Evolutionary conservation across 495 filamentous ascomycete genomes (phyloP).

Genomic region (Daldinia decipiens): DNA sequence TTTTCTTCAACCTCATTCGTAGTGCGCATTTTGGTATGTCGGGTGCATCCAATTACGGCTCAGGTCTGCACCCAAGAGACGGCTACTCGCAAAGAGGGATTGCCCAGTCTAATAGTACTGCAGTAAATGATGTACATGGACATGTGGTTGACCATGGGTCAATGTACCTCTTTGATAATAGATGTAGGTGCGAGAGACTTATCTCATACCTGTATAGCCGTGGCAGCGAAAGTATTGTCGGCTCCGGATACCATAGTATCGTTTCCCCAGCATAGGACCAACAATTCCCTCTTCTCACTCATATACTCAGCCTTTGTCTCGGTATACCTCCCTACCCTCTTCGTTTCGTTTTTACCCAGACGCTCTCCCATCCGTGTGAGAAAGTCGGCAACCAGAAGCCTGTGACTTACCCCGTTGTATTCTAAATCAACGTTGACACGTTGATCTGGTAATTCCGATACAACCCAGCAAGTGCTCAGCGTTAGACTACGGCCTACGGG

Average conservation of each 20-base stretch:
- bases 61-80: slow-evolving; percentile 36
- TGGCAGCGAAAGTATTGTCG: slow-evolving; percentile 26
- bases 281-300: slow-evolving; percentile 27
- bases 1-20: slow-evolving; percentile 44
- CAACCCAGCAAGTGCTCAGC: slow-evolving; percentile 40
- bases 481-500: slow-evolving; percentile 42
- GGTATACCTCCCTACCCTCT: slow-evolving; percentile 16
- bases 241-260: slow-evolving; percentile 9
- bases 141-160: slow-evolving; percentile 24
- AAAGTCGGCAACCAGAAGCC: slow-evolving; percentile 28
- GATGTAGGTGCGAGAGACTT: slow-evolving; percentile 18
- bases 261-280: slow-evolving; percentile 12
- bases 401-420: slow-evolving; percentile 32
- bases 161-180: slow-evolving; percentile 24
- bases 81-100: slow-evolving; percentile 23
- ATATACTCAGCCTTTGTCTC: slow-evolving; percentile 38
- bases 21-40: slow-evolving; percentile 24
- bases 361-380: slow-evolving; percentile 4
- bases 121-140: slow-evolving; percentile 18
- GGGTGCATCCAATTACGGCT: slow-evolving; percentile 29
- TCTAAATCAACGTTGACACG: slow-evolving; percentile 38
- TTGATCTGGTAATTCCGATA: slow-evolving; percentile 41
- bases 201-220: slow-evolving; percentile 24
- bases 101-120: slow-evolving; percentile 21
- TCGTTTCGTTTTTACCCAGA: slow-evolving; percentile 18